Conservation (phyloP, 176 grass and related monocot species). For the Oryza nivara region DNA sequence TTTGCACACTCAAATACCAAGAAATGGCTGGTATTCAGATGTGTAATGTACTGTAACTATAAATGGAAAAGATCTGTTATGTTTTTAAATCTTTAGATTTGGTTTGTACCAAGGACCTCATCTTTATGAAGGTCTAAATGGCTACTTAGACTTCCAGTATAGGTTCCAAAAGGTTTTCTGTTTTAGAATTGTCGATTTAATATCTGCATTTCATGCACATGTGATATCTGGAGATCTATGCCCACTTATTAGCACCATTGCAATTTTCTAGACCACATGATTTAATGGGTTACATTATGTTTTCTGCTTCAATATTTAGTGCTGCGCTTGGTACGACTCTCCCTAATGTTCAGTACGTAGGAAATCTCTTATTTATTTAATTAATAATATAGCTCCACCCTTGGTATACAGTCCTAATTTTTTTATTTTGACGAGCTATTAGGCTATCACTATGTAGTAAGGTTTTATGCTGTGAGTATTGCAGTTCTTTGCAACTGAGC, state of each 20-base stretch:
- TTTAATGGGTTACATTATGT: constrained; percentile 18
- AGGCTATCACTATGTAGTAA: neutral
- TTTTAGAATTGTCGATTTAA: neutral
- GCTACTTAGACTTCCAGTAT: neutral
- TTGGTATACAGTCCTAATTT: neutral
- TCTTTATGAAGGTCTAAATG: neutral
- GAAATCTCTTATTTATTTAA: neutral
- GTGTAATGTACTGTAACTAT: neutral
- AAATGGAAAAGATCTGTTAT: neutral
- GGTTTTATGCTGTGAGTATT: neutral
- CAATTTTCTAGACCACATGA: neutral
- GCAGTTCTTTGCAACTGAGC: constrained; percentile 62
- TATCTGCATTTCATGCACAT: constrained; percentile 5
- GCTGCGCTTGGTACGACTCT: neutral
- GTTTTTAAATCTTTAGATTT: neutral
- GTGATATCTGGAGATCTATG: neutral
- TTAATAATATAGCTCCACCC: neutral
- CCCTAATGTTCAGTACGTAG: neutral
- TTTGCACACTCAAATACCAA: neutral
- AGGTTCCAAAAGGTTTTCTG: neutral
- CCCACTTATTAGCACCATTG: neutral
- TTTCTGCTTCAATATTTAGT: neutral
- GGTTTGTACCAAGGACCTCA: neutral
- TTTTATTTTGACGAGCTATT: neutral
- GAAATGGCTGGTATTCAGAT: neutral